These are phyloP conservation scores for Claviceps monticola DNA, from an alignment of 2,329 filamentous ascomycete species.

Conservation along the genomic window DNA sequence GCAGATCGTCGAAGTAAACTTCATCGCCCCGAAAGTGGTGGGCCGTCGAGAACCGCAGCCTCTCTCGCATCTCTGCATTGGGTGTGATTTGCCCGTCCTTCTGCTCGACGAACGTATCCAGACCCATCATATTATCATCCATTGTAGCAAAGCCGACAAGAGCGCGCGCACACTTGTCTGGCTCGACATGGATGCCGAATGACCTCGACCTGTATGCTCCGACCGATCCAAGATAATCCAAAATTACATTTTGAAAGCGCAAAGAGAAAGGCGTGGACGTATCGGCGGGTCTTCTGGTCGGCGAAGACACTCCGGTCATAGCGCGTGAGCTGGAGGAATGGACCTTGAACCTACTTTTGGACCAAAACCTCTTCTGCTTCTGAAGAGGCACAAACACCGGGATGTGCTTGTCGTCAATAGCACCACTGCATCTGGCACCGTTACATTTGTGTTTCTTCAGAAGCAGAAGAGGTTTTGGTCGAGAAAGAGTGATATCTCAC, in stretches of 20 bases:
- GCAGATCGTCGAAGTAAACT: too few relatives aligned
- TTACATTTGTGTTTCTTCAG: too few relatives aligned
- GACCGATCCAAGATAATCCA: conserved; percentile 12
- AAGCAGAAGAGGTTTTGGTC: too few relatives aligned
- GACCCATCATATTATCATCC: conserved; percentile 8
- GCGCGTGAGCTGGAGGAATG: conserved; percentile 9
- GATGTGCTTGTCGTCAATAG: too few relatives aligned
- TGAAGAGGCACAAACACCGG: too few relatives aligned
- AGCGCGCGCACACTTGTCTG: conserved; percentile 8
- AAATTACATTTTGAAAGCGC: conserved; percentile 9
- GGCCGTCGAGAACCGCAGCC: conserved; percentile 2
- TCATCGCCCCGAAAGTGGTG: conserved; percentile 3
- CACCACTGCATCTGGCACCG: too few relatives aligned
- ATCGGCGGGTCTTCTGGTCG: conserved; percentile 11
- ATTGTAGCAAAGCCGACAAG: conserved; percentile 11
- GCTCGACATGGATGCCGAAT: conserved; percentile 8
- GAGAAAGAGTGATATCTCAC: too few relatives aligned
- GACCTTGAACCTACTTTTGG: conserved; percentile 8
- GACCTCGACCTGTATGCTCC: conserved; percentile 7
- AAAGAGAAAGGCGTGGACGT: conserved; percentile 8
- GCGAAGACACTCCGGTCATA: conserved; percentile 7
- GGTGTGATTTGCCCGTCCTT: background rate
- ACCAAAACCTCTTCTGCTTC: too few relatives aligned
- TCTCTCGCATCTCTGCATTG: conserved; percentile 4
- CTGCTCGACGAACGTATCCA: conserved; percentile 6